Evolutionary conservation across 2,329 filamentous ascomycete genomes (phyloP), one percentile per base, ranked within the genome.

Genomic region (Aspergillus viridinutans): DNA sequence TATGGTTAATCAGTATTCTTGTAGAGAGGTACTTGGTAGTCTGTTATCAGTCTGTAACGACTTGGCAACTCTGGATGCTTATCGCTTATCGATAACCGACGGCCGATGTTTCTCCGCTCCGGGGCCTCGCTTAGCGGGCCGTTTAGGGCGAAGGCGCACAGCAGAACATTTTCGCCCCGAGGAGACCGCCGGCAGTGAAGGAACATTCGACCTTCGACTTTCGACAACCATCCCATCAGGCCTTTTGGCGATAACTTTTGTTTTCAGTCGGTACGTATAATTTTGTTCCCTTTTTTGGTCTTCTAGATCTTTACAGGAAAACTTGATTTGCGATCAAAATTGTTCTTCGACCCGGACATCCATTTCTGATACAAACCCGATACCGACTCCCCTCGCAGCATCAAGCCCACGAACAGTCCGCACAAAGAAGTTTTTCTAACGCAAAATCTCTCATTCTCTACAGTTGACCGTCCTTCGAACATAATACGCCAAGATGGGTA

Each of bases 401-500:
- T 32, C 40, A 54, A 54, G 23, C 35, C 35, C 40, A 47, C 48
- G 45, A 57, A 43, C 21, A 9, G 29, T 50, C 25, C 49, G 20
- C 52, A 52, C 25, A 52, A 3, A 45, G 23, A 54, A 29, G 21
- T 50, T 2, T 38, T 47, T 60, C 60, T 61, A 62, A 64, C 60
- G 51, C 21, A 35, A 51, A 49, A 55, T 54, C 57, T 57, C 61
- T 50, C 51, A 55, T 57, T 60, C 58, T 59, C 57, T 51, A 63
- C 65, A 74, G 67, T 66, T 63, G 61, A 66, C 68, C 65, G 61
- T 69, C 67, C 67, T 60, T 65, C 72, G 60, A 63, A 69, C 64
- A 70, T 70, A 71, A 72, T 68, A 74, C 90, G 89, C 84, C 86
- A 94, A 84, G 81, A 95, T 96, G 90, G 89, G 90, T 87, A 92